Evolutionary conservation across 768 basidiomycete species (phyloP).

Genomic region (Kwoniella mangroviensis): DNA sequence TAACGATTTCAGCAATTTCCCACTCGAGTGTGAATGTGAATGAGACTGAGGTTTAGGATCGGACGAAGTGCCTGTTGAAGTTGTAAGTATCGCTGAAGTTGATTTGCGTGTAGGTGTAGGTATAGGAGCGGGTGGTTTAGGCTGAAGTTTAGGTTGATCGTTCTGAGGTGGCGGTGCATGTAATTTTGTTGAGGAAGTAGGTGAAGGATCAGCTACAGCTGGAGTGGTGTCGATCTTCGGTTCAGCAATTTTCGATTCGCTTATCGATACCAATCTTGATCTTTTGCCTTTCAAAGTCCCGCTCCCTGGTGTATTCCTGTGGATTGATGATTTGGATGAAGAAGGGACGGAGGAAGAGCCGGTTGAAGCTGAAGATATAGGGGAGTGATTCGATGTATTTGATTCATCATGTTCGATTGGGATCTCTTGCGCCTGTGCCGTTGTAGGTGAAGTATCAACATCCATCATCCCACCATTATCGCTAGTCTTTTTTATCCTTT

Average conservation of each 20-base stretch:
- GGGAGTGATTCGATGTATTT: not conserved
- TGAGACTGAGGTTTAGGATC: not conserved
- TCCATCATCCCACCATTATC: conserved; percentile 17
- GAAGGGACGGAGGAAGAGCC: conserved; percentile 44
- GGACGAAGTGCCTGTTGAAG: not conserved
- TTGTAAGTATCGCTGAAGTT: not conserved
- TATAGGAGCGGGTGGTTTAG: conserved; percentile 7
- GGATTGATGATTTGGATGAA: conserved; percentile 41
- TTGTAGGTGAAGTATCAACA: conserved; percentile 15
- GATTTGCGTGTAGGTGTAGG: conserved; percentile 13
- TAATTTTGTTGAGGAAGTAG: not conserved
- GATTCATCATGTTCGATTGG: not conserved
- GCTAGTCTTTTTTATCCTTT: not conserved
- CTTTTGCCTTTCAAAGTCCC: conserved; percentile 15
- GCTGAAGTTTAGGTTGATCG: not conserved
- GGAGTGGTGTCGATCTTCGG: conserved; percentile 32
- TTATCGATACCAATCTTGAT: conserved; percentile 20
- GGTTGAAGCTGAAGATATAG: conserved; percentile 23
- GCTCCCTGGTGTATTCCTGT: conserved; percentile 3
- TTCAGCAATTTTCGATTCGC: conserved; percentile 33
- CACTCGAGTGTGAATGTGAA: conserved; percentile 12
- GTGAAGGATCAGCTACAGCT: not conserved
- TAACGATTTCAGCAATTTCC: conserved; percentile 38
- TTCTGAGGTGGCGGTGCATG: not conserved
- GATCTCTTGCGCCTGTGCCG: not conserved